Percentiles rank a stretch among this genome's conserved stretches.
These are phyloP conservation scores for Thuja plicata DNA, from an alignment of 83 land plant species.

Conservation along the genomic window DNA sequence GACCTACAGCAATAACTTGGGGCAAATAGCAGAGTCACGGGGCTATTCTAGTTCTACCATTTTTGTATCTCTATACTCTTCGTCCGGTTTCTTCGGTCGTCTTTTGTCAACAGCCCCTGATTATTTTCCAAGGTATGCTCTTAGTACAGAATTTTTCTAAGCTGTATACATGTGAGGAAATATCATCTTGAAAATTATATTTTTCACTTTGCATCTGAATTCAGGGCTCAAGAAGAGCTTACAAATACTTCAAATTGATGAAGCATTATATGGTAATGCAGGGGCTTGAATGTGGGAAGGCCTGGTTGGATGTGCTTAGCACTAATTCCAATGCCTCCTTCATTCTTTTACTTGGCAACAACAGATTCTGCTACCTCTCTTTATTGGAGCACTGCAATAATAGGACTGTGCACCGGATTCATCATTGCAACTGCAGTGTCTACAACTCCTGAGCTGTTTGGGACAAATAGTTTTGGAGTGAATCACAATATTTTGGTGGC, in stretches of 20 bases:
- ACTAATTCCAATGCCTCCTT: conserved; percentile 35
- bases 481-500: conserved; percentile 61
- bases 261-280: conserved; percentile 1
- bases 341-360: conserved; percentile 44
- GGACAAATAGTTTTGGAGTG: conserved; percentile 51
- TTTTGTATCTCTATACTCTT: conserved; percentile 40
- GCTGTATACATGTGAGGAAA: background rate
- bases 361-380: conserved; percentile 19
- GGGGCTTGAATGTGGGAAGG: conserved; percentile 30
- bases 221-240: background rate
- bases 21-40: conserved; percentile 54
- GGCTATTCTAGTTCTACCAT: conserved; percentile 19
- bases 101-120: conserved; percentile 59
- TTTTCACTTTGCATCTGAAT: background rate
- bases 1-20: conserved; percentile 61
- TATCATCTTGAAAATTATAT: background rate
- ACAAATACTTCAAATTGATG: background rate
- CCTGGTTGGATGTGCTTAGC: conserved; percentile 34
- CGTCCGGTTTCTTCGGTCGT: conserved; percentile 66
- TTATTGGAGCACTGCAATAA: conserved; percentile 47
- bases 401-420: conserved; percentile 55
- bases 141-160: background rate
- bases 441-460: conserved; percentile 55
- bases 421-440: conserved; percentile 47
- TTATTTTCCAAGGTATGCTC: conserved; percentile 41